Evolutionary conservation across 1,139 yeast species (phyloP).

Genomic region (Pichiaceae sp.): DNA sequence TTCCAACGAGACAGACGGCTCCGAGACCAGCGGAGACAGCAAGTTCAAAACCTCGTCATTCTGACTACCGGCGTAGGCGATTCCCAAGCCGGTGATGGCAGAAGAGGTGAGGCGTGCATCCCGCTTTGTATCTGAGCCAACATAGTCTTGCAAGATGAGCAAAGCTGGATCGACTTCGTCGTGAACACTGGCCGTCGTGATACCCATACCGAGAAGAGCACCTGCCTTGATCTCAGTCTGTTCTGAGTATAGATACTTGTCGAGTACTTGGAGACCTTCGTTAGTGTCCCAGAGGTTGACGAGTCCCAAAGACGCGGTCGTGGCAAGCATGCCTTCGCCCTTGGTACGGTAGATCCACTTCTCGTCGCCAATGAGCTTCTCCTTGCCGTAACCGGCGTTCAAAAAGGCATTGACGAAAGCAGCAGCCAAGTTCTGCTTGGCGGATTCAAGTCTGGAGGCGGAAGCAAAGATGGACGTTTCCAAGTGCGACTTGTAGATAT

Average conservation of each 20-base stretch:
- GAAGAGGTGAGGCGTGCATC: conserved; percentile 54
- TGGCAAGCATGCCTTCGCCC: conserved; percentile 87
- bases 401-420: conserved; percentile 88
- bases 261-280: conserved; percentile 85
- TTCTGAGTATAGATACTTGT: conserved; percentile 78
- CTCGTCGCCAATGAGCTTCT: conserved; percentile 68
- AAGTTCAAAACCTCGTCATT: conserved; percentile 76
- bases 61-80: conserved; percentile 92
- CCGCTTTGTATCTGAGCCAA: conserved; percentile 31
- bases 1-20: conserved; percentile 66
- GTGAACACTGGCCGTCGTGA: conserved; percentile 89
- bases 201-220: conserved; percentile 91
- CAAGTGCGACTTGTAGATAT: conserved; percentile 83
- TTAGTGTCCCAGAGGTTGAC: conserved; percentile 86
- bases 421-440: conserved; percentile 93
- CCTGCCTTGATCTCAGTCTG: conserved; percentile 93
- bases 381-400: conserved; percentile 85
- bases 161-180: conserved; percentile 94
- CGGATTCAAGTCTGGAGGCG: conserved; percentile 72
- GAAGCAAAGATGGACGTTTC: conserved; percentile 47
- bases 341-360: conserved; percentile 87
- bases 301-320: conserved; percentile 89
- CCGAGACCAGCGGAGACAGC: conserved; percentile 82
- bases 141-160: conserved; percentile 76
- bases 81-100: conserved; percentile 85